Base-by-base conservation (phyloP, 1,139 yeast genomes). In the Blastobotrys niveus region DNA sequence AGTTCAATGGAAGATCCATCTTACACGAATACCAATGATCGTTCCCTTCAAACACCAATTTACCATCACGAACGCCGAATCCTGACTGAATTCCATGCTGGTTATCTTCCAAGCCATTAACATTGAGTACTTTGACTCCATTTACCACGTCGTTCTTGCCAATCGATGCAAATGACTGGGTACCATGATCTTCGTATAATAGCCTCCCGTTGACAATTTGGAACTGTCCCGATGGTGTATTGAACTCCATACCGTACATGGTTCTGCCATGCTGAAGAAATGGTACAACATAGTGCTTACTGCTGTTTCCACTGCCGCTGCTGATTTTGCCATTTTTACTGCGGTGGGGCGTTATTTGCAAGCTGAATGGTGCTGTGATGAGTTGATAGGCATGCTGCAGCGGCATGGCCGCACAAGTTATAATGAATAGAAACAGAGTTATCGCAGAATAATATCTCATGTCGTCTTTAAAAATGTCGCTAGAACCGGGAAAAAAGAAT, bases 241-340 rank as follows among this genome's bases (percentile, higher is more conserved):
- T 18, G 7, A 19, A 27, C 25, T 25, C 40, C 40, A 37, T 37
- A 2, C 34, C 40, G 12, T 37, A 37, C 40, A 37, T 37, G n/a
- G 40, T 37, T 26, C 34, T 24, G 18, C 40, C 40, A 37, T 37
- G 40, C 14, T 37, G 40, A 4, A 37, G 3, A 9, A 37, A 27
- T 12, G 40, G 40, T 17, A 37, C 40, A 8, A 37, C 29, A 17
- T n/a, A 35, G 19, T 34, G 29, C 30, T 22, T n/a, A 9, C 14
- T 24, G 8, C 27, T 12, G 12, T 24, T 12, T 8, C 27, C 12
- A 24, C 27, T 12, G 12, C 12, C 12, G 27, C 27, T 24, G 12
- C 27, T 12, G 27, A 8, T 24, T 8, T 12, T 24, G 27, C 27
- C 27, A 24, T 12, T 24, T 24, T 24, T 24, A 24, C 27, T n/a